These are phyloP conservation scores for Mycena rosella DNA, from an alignment of 768 basidiomycete species.

Conservation along the genomic window DNA sequence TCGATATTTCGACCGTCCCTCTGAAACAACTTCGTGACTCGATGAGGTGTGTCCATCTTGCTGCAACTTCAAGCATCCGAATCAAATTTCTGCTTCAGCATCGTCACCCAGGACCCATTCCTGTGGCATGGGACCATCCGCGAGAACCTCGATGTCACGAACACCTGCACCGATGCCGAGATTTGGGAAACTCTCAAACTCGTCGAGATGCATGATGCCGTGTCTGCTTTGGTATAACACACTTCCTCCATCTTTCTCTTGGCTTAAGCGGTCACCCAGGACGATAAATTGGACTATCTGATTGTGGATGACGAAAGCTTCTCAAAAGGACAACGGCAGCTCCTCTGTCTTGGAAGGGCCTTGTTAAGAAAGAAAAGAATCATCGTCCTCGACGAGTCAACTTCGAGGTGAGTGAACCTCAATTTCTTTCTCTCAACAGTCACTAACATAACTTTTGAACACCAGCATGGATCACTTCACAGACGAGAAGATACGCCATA, in stretches of 20 bases:
- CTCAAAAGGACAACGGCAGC: slow-evolving; percentile 27
- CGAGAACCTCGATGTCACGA: slow-evolving; percentile 17
- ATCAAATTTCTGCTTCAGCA: slow-evolving; percentile 1
- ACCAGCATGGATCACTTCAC: slow-evolving; percentile 28
- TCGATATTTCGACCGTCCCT: slow-evolving; percentile 24
- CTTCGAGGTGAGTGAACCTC: slow-evolving; percentile 15
- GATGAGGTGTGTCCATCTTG: slow-evolving; percentile 13
- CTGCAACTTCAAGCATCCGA: neutral
- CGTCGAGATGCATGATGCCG: slow-evolving; percentile 27
- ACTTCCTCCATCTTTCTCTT: neutral
- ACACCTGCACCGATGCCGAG: slow-evolving; percentile 14
- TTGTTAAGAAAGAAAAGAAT: slow-evolving; percentile 27
- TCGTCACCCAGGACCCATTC: slow-evolving; percentile 23
- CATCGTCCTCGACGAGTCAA: slow-evolving; percentile 25
- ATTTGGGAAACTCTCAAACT: slow-evolving; percentile 27
- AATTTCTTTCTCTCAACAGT: neutral
- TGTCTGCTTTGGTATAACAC: slow-evolving; percentile 18
- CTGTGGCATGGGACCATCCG: slow-evolving; percentile 25
- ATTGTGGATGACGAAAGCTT: slow-evolving; percentile 29
- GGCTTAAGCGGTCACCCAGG: slow-evolving; percentile 4
- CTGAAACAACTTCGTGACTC: slow-evolving; percentile 17
- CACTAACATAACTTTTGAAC: slow-evolving; percentile 1
- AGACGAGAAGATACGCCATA: no score
- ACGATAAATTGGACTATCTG: slow-evolving; percentile 24
- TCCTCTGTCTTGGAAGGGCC: slow-evolving; percentile 29